phyloP scores from a whole-genome alignment of 768 basidiomycete genomes.

The Rhizopogon sp. region DNA sequence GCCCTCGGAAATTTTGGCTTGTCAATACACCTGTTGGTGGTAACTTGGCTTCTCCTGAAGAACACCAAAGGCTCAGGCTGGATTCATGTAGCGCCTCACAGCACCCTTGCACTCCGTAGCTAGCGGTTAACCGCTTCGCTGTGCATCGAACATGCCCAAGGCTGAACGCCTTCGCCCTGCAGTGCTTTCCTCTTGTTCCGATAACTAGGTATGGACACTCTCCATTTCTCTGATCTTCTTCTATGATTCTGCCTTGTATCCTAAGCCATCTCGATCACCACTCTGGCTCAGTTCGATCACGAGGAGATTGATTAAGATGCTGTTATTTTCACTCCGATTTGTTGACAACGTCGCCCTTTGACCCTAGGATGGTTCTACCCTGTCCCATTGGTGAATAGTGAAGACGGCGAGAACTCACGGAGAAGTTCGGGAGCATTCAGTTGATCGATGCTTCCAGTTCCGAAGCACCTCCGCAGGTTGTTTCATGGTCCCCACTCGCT shows the following conservation, averaged over 20 bases:
- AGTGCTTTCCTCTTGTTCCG: neutral
- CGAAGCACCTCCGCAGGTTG: neutral
- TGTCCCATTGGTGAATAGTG: neutral
- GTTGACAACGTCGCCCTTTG: neutral
- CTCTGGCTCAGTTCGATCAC: neutral
- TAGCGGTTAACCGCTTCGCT: neutral
- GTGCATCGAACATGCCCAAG: neutral
- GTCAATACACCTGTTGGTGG: neutral
- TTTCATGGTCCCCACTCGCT: neutral
- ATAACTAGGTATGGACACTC: neutral
- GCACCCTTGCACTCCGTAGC: constrained; percentile 1
- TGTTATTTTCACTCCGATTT: neutral
- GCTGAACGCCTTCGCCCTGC: neutral
- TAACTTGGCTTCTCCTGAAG: neutral
- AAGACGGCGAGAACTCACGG: neutral
- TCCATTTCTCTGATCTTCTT: neutral
- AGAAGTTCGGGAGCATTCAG: neutral
- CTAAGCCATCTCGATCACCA: neutral
- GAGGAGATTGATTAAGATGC: neutral
- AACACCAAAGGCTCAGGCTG: neutral
- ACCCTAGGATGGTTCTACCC: neutral
- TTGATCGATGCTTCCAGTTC: neutral
- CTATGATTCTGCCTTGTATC: neutral
- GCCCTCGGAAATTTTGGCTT: neutral
- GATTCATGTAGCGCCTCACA: neutral